Base-by-base conservation (phyloP, 257 asterid species). In the Jasminum sambac region DNA sequence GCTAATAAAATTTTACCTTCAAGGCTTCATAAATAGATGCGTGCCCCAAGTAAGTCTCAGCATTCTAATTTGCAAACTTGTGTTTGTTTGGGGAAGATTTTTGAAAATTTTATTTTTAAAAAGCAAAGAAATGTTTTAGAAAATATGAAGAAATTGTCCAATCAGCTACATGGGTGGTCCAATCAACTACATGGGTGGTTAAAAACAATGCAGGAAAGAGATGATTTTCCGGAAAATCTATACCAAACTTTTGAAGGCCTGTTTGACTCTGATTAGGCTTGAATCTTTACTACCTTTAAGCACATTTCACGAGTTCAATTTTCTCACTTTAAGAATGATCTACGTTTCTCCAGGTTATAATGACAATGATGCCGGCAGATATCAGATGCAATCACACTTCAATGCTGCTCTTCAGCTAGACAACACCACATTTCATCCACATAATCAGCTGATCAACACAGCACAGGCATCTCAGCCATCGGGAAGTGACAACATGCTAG, bases 391-490 rank as follows among this genome's bases (percentile, higher is more conserved):
- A 67, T 69, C 82, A 16, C 94, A 89, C 74, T 83, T 84, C 43
- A 87, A 82, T 66, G 80, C 83, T n/a, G 46, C 87, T n/a, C 30
- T 68, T 42, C 87, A 84, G 66, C 75, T 79, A 66, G 86, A 82
- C 60, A 74, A 76, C 71, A 64, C 86, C 72, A 76, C 90, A 30
- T 79, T 80, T 67, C 69, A 89, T 70, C 65, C 73, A 25, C 90
- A 84, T 64, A 83, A 72, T 72, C 88, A 82, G 72, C 72, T 84
- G 63, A 76, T 87, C 25, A 74, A 76, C 72, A 52, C 90, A 40
- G 58, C 78, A 26, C 84, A 85, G 60, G 90, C 80, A 78, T 76
- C 83, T 78, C 95, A 89, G 63, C 77, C 84, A 25, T 74, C 85
- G n/a, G 79, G 78, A 71, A 83, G 37, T 64, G 73, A 83, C 16